Percentiles rank a stretch among this genome's conserved stretches.
Evolutionary conservation across 1,284 basidiomycete genomes (phyloP).

Genomic region (Megacollybia platyphylla): DNA sequence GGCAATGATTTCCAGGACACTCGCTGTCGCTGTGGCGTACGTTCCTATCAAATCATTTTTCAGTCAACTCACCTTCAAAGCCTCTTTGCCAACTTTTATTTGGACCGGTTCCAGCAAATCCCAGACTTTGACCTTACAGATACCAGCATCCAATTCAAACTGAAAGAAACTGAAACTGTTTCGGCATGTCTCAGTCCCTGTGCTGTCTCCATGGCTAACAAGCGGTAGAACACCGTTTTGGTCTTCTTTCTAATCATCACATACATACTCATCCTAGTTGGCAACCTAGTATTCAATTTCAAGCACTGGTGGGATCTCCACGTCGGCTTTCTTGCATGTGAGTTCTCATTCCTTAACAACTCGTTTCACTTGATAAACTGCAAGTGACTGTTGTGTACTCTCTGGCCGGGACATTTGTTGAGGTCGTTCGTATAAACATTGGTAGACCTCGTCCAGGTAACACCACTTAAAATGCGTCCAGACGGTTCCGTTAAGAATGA

Average conservation of each 20-base stretch:
- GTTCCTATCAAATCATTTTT: too few relatives aligned
- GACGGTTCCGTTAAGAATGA: not conserved
- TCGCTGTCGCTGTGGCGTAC: too few relatives aligned
- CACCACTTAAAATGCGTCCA: not conserved
- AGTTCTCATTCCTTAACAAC: not conserved
- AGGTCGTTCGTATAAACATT: slow-evolving; percentile 10
- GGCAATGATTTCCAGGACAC: too few relatives aligned
- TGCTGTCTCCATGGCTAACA: not conserved
- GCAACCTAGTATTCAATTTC: slow-evolving; percentile 9
- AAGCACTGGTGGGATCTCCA: slow-evolving; percentile 13
- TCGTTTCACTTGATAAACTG: not conserved
- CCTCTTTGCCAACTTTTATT: slow-evolving; percentile 7
- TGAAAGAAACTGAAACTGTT: slow-evolving; percentile 9
- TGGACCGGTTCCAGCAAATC: slow-evolving; percentile 12
- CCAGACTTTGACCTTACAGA: slow-evolving; percentile 11
- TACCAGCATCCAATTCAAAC: slow-evolving; percentile 10
- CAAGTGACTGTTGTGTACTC: slow-evolving; percentile 9
- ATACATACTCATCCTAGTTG: slow-evolving; percentile 10
- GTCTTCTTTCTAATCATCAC: slow-evolving; percentile 8
- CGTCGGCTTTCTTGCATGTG: slow-evolving; percentile 11
- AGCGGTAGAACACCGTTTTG: slow-evolving; percentile 2
- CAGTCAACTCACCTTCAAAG: too few relatives aligned
- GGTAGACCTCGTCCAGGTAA: slow-evolving; percentile 13
- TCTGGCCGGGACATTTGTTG: slow-evolving; percentile 7
- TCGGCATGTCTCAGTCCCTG: slow-evolving; percentile 5